phyloP scores from a whole-genome alignment of 2,329 filamentous ascomycete species.

The Dactylellina parvicollis region DNA sequence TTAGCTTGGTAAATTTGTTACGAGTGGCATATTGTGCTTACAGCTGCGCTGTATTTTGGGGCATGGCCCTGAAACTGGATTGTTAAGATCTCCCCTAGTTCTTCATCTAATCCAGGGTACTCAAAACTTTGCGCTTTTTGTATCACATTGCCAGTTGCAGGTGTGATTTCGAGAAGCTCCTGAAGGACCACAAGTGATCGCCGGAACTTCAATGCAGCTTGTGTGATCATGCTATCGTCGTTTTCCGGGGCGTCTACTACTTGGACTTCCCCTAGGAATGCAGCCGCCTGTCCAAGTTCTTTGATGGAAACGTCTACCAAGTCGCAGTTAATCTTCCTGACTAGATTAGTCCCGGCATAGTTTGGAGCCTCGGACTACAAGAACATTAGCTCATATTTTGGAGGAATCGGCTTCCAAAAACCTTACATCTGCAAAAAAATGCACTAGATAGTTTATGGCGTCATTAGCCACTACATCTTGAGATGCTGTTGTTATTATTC shows the following conservation, averaged over 20 bases:
- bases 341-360: slow-evolving; percentile 22
- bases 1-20: background rate
- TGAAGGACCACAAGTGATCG: slow-evolving; percentile 43
- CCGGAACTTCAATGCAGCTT: slow-evolving; percentile 42
- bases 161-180: slow-evolving; percentile 32
- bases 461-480: slow-evolving; percentile 72
- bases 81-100: slow-evolving; percentile 23
- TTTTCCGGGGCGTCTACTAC: background rate
- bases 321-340: slow-evolving; percentile 49
- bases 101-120: slow-evolving; percentile 47
- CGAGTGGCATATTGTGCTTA: slow-evolving; percentile 1
- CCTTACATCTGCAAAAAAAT: slow-evolving; percentile 72
- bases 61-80: slow-evolving; percentile 49
- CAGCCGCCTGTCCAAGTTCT: slow-evolving; percentile 41
- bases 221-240: background rate
- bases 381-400: slow-evolving; percentile 1
- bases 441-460: slow-evolving; percentile 76
- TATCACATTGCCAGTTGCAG: slow-evolving; percentile 26
- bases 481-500: slow-evolving; percentile 76
- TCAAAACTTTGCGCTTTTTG: slow-evolving; percentile 46
- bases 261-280: slow-evolving; percentile 2
- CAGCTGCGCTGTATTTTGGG: slow-evolving; percentile 37
- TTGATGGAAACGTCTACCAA: slow-evolving; percentile 45
- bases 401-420: background rate
- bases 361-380: slow-evolving; percentile 25